These are phyloP conservation scores for Cladophialophora immunda DNA, from an alignment of 2,329 filamentous ascomycete genomes.

Conservation along the genomic window DNA sequence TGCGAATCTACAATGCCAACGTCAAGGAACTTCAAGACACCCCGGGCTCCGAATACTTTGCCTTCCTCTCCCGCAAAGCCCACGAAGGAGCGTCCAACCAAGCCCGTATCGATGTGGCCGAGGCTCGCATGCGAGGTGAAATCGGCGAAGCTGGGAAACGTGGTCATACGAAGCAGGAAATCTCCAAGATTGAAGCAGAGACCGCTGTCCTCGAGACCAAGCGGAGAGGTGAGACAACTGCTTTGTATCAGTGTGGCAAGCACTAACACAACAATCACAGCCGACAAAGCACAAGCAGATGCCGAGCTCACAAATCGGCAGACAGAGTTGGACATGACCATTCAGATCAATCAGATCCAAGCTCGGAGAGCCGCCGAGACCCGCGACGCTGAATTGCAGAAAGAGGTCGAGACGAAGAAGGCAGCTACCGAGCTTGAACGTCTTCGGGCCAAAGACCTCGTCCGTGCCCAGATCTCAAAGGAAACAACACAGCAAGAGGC, in stretches of 20 bases:
- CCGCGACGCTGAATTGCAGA: slow-evolving; percentile 81
- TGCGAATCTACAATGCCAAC: slow-evolving; percentile 76
- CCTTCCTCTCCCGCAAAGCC: slow-evolving; percentile 80
- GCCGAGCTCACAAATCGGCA: slow-evolving; percentile 77
- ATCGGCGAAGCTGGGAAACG: slow-evolving; percentile 75
- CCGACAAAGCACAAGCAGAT: slow-evolving; percentile 80
- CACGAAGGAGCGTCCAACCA: slow-evolving; percentile 87
- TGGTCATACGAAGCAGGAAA: slow-evolving; percentile 83
- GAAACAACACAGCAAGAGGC: slow-evolving; percentile 56
- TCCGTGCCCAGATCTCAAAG: slow-evolving; percentile 69
- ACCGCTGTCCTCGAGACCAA: slow-evolving; percentile 86
- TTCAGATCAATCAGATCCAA: slow-evolving; percentile 78
- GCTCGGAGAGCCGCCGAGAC: slow-evolving; percentile 77
- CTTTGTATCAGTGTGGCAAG: neutral
- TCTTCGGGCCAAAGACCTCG: slow-evolving; percentile 78
- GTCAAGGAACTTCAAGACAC: slow-evolving; percentile 89
- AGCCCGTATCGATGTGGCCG: slow-evolving; percentile 69
- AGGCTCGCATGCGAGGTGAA: slow-evolving; percentile 69
- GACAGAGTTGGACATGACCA: slow-evolving; percentile 75
- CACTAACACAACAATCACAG: slow-evolving; percentile 43
- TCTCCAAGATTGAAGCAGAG: slow-evolving; percentile 86
- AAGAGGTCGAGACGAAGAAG: slow-evolving; percentile 77
- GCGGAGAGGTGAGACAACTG: slow-evolving; percentile 61
- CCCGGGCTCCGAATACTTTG: slow-evolving; percentile 82
- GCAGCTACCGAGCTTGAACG: slow-evolving; percentile 83